Evolutionary conservation across 805 yeast genomes (phyloP).

Genomic region (Candida taoyuanica): DNA sequence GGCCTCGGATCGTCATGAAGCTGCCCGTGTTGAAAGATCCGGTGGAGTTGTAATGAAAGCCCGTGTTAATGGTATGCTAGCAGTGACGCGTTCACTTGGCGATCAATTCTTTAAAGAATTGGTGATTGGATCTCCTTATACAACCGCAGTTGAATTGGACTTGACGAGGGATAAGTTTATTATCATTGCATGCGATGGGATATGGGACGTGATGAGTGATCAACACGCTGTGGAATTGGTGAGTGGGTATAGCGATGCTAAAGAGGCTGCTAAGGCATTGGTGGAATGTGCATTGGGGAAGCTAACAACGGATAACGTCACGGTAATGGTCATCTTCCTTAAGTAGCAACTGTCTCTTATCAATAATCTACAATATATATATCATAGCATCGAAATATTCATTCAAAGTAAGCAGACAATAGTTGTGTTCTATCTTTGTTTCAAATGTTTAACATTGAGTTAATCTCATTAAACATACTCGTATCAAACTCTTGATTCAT

Average conservation of each 20-base stretch:
- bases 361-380: too few relatives aligned
- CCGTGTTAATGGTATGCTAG: conserved; percentile 92
- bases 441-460: conserved; percentile 23
- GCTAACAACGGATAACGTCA: conserved; percentile 85
- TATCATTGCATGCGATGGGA: conserved; percentile 92
- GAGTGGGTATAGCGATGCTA: conserved; percentile 49
- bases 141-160: conserved; percentile 77
- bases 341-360: conserved; percentile 11
- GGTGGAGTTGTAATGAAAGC: conserved; percentile 90
- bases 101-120: conserved; percentile 88
- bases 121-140: conserved; percentile 87
- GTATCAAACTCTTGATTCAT: conserved; percentile 4
- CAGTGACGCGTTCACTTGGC: conserved; percentile 90
- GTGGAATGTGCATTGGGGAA: conserved; percentile 71
- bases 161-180: conserved; percentile 62
- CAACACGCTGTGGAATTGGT: conserved; percentile 76
- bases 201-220: conserved; percentile 93
- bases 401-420: too few relatives aligned
- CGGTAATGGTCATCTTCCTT: conserved; percentile 76
- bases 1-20: conserved; percentile 77
- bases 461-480: conserved; percentile 24
- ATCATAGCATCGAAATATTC: too few relatives aligned
- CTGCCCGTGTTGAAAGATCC: conserved; percentile 62
- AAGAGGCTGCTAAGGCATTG: conserved; percentile 59
- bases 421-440: too few relatives aligned